Base-by-base conservation (phyloP, 768 basidiomycete species). In the Mycena latifolia region DNA sequence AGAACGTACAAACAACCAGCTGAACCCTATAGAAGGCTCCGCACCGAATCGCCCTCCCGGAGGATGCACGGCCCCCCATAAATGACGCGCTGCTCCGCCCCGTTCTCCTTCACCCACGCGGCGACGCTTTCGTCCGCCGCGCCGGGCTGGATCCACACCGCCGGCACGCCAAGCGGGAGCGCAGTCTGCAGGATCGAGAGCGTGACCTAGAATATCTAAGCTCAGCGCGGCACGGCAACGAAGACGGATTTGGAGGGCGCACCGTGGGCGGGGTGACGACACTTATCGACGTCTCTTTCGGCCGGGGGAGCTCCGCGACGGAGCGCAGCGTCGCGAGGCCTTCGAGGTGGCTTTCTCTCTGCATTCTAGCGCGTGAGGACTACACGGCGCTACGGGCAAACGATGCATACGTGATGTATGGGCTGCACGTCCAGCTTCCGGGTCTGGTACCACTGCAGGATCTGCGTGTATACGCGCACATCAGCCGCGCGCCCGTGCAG, bases 81-180 rank as follows among this genome's bases (percentile, higher is more conserved):
- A 55, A 96, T 85, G n/a, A 93, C 92, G 63, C 84, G 84, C 73
- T 89, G 88, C 35, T 81, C 78, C 69, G 95, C 77, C 6, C 82
- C 85, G 55, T 90, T 88, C 63, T 88, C 85, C 43, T 86, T 83
- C 74, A 96, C 88, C 71, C 86, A 96, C 18, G 81, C 72, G 18
- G 82, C 77, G 51, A 95, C 93, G 4, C 78, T 77, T 18, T 81
- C 84, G 71, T 94, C 90, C 69, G 91, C 89, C 11, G 94, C 93
- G 24, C 94, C 94, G 8, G 95, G 95, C 75, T 97, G 95, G 31
- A 96, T 85, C 95, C 95, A 97, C 47, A 95, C 82, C 4, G 89
- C 84, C 8, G 89, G 91, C n/a, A 93, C 77, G 20, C 77, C 77
- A 22, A 88, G 85, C 22, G 83, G 82, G 75, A 89, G 89, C 10